Conservation (phyloP, 441 rosid species). For the Corymbia calophylla region DNA sequence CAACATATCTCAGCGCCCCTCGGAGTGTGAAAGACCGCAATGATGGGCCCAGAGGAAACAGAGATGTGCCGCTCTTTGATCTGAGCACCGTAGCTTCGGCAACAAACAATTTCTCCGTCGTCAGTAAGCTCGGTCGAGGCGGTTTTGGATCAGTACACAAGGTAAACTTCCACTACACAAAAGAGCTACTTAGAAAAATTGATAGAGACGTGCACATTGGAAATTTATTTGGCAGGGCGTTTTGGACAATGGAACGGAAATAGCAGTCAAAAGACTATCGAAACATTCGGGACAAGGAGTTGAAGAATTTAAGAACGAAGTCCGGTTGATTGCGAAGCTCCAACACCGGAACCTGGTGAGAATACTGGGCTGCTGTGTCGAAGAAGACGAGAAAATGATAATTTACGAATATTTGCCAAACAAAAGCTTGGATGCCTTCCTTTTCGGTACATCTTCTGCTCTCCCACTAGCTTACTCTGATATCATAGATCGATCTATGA, state of each 20-base stretch:
- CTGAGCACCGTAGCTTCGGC: slow-evolving; percentile 9
- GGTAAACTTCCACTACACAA: background rate
- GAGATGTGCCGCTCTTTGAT: slow-evolving; percentile 5
- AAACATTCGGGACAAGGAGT: background rate
- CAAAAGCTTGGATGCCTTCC: background rate
- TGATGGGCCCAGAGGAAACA: background rate
- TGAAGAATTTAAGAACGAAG: background rate
- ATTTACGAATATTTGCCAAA: background rate
- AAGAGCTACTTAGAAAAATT: background rate
- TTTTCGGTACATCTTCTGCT: background rate
- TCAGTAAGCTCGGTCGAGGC: slow-evolving; percentile 23
- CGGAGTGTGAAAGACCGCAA: background rate
- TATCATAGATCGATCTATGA: background rate
- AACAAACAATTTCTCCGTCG: slow-evolving; percentile 20
- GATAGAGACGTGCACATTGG: background rate
- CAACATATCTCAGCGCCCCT: background rate
- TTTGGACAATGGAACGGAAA: background rate
- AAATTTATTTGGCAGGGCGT: background rate
- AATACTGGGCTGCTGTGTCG: background rate
- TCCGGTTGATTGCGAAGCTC: background rate
- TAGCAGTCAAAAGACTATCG: background rate
- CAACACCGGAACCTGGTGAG: background rate
- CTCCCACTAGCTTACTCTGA: background rate
- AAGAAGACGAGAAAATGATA: background rate
- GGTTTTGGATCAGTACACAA: slow-evolving; percentile 35